Conservation (phyloP, 139 green algal genomes). For the Spirogloea muscicola region DNA sequence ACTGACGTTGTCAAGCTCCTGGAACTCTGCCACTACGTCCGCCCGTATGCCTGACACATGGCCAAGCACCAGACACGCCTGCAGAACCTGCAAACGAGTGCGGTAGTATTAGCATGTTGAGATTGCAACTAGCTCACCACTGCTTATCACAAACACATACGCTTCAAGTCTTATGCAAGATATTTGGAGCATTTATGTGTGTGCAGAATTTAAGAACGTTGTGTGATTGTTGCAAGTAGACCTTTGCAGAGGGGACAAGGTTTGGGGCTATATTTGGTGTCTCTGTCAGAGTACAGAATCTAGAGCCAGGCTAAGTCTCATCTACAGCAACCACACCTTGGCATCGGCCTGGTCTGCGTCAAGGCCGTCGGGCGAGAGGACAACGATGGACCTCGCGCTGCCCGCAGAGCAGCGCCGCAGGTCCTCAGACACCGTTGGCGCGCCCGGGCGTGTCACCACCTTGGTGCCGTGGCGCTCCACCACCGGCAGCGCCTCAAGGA, state of each 20-base stretch:
- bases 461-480: constrained; percentile 4
- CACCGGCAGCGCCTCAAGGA: constrained; percentile 13
- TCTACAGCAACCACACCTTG: no score
- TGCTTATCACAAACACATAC: no score
- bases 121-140: no score
- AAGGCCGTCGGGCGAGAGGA: constrained; percentile 3
- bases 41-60: neutral
- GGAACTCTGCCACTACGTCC: constrained; percentile 22
- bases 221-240: no score
- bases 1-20: neutral
- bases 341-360: neutral
- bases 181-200: no score
- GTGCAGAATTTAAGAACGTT: no score
- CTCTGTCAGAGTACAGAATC: neutral
- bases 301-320: neutral
- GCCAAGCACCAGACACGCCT: constrained; percentile 17
- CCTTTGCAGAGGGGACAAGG: no score
- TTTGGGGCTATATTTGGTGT: neutral
- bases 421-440: neutral
- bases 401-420: constrained; percentile 7
- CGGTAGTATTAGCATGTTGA: no score
- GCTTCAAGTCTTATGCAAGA: no score
- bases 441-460: constrained; percentile 9
- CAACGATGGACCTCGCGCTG: constrained; percentile 11
- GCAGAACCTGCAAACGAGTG: constrained; percentile 16